A percentile compares a stretch with the other conserved stretches of the same genome.
These are phyloP conservation scores for Cryphonectria japonica DNA, from an alignment of 2,329 filamentous ascomycete genomes.

Conservation along the genomic window DNA sequence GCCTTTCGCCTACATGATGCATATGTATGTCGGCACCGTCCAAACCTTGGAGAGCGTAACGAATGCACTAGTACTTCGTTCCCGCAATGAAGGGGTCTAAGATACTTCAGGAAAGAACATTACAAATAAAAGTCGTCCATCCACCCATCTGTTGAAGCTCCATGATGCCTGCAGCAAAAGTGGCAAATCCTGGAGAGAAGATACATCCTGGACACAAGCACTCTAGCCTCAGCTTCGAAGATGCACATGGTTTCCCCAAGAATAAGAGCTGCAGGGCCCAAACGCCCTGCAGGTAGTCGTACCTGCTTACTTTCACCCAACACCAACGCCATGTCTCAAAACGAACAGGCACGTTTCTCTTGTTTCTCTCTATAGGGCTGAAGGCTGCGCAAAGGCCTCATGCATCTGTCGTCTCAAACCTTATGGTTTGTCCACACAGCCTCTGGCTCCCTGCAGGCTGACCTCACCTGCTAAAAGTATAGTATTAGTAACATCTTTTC, in stretches of 20 bases:
- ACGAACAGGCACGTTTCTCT: not conserved
- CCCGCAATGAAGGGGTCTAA: not conserved
- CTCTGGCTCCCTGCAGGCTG: constrained; percentile 14
- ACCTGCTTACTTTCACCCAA: constrained; percentile 4
- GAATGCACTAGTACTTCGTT: not conserved
- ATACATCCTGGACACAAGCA: not conserved
- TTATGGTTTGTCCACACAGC: not conserved
- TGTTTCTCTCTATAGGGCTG: constrained; percentile 18
- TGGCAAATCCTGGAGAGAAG: not conserved
- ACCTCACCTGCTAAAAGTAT: not conserved
- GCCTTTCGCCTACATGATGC: not conserved
- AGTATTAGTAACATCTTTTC: not conserved
- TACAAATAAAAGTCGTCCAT: not conserved
- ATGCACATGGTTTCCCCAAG: not conserved
- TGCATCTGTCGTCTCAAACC: constrained; percentile 5
- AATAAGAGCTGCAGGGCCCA: constrained; percentile 1
- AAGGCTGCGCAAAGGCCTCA: constrained; percentile 13
- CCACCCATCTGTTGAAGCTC: not conserved
- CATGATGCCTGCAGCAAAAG: not conserved
- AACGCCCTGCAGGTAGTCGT: constrained; percentile 17
- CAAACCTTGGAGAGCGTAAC: not conserved
- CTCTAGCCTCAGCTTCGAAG: not conserved
- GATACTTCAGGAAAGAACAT: not conserved
- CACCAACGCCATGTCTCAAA: not conserved
- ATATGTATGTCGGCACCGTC: not conserved